Conservation (phyloP, 23 red algal genomes). For the Cyanidium caldarium region DNA sequence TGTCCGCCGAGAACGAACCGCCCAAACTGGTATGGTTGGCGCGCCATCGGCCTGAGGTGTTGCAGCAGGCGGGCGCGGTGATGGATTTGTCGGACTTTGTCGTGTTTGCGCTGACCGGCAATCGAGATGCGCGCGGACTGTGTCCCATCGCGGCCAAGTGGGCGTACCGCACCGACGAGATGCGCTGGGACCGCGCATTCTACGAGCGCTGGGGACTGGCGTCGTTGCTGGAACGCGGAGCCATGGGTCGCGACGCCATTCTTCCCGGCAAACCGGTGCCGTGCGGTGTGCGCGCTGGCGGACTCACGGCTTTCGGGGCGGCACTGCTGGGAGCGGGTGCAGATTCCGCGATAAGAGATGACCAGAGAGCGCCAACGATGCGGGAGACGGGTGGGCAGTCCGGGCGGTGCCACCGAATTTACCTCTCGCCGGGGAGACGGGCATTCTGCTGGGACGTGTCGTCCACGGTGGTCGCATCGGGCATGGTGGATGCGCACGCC, state of each 20-base stretch:
- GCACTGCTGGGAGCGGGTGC: background rate
- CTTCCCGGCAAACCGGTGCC: background rate
- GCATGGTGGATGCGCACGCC: constrained; percentile 72
- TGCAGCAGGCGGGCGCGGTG: background rate
- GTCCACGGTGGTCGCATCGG: constrained; percentile 20
- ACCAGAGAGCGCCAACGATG: no score
- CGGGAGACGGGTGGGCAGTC: background rate
- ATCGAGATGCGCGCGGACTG: constrained; percentile 9
- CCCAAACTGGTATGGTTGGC: constrained; percentile 50
- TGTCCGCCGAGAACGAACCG: constrained; percentile 61
- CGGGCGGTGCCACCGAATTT: constrained; percentile 11
- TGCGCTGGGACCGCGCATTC: constrained; percentile 25
- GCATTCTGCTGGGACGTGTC: constrained; percentile 2
- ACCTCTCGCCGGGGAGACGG: no score
- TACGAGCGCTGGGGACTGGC: constrained; percentile 35
- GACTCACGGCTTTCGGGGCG: background rate
- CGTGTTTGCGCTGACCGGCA: constrained; percentile 3
- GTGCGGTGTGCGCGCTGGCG: background rate
- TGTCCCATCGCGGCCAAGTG: constrained; percentile 64
- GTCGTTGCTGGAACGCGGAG: background rate
- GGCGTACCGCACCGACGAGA: constrained; percentile 30
- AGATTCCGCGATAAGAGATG: background rate
- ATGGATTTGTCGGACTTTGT: constrained; percentile 75
- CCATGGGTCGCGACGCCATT: constrained; percentile 5
- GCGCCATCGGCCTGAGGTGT: constrained; percentile 6